Percentiles rank a stretch among this genome's conserved stretches.
Evolutionary conservation across 192 early-diverging fungal species (phyloP).

Genomic region (Backusella westeae): DNA sequence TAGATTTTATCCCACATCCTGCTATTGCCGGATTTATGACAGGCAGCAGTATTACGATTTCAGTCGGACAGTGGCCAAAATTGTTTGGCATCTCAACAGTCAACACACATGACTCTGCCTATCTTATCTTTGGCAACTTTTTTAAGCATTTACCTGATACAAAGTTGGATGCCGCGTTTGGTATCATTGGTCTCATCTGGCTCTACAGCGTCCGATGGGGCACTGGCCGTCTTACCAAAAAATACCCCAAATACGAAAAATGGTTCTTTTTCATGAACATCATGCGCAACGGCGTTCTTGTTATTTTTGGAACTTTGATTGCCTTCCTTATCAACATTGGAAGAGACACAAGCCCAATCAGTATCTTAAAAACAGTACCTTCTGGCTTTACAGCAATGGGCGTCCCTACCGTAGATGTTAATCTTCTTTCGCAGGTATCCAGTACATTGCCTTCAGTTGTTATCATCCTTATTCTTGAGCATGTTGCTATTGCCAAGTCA

Average conservation of each 20-base stretch:
- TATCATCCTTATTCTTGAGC: conserved; percentile 83
- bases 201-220: conserved; percentile 43
- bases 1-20: conserved; percentile 85
- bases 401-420: conserved; percentile 50
- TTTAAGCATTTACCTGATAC: conserved; percentile 39
- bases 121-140: conserved; percentile 73
- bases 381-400: conserved; percentile 65
- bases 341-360: conserved; percentile 44
- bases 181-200: conserved; percentile 45
- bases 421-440: conserved; percentile 51
- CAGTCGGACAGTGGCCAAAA: conserved; percentile 66
- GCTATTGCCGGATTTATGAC: conserved; percentile 88
- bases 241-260: conserved; percentile 48
- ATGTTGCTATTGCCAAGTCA: conserved; percentile 86
- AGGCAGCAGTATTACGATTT: conserved; percentile 77
- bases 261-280: conserved; percentile 64
- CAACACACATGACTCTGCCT: conserved; percentile 70
- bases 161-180: conserved; percentile 62
- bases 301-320: conserved; percentile 72
- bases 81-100: conserved; percentile 75
- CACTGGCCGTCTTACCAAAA: conserved; percentile 30
- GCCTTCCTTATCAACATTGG: conserved; percentile 55
- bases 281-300: conserved; percentile 67
- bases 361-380: conserved; percentile 72
- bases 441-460: conserved; percentile 62